These are phyloP conservation scores for Crithidia fasciculata DNA, from an alignment of 208 protist genomes.

Conservation along the genomic window DNA sequence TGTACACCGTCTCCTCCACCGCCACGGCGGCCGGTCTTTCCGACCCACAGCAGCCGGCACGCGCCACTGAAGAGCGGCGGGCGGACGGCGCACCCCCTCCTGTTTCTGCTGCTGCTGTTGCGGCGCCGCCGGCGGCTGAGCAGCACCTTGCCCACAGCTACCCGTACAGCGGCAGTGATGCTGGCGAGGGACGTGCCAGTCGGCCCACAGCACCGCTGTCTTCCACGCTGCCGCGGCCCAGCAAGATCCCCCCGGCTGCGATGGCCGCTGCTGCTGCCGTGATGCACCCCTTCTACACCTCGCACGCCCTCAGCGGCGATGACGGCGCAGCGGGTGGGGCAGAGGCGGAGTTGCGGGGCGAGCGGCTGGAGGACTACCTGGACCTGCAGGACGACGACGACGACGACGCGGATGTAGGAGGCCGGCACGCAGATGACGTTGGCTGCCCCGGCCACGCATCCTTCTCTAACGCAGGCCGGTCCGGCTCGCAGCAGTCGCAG, in stretches of 20 bases:
- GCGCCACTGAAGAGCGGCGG: not conserved
- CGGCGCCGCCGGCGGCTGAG: not conserved
- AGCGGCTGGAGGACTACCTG: slow-evolving; percentile 17
- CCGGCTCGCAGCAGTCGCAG: slow-evolving; percentile 13
- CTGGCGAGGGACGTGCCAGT: not conserved
- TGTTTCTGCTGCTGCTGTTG: not conserved
- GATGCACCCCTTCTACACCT: slow-evolving; percentile 6
- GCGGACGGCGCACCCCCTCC: not conserved
- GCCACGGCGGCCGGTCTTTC: not conserved
- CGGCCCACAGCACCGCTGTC: not conserved
- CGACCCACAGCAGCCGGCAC: not conserved
- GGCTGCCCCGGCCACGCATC: not conserved
- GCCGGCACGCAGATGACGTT: not conserved
- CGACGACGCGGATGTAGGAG: not conserved
- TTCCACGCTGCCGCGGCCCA: slow-evolving; percentile 4
- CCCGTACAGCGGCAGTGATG: not conserved
- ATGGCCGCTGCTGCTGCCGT: slow-evolving; percentile 6
- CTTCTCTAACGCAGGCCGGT: not conserved
- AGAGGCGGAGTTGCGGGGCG: slow-evolving; percentile 14
- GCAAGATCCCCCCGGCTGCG: slow-evolving; percentile 3
- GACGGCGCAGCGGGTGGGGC: not conserved
- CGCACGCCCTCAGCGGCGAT: not conserved
- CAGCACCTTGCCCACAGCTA: not conserved
- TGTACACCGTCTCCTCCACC: slow-evolving; percentile 1
- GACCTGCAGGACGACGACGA: slow-evolving; percentile 19